phyloP scores from a whole-genome alignment of 2,329 filamentous ascomycete genomes.

The Trichoderma arundinaceum region DNA sequence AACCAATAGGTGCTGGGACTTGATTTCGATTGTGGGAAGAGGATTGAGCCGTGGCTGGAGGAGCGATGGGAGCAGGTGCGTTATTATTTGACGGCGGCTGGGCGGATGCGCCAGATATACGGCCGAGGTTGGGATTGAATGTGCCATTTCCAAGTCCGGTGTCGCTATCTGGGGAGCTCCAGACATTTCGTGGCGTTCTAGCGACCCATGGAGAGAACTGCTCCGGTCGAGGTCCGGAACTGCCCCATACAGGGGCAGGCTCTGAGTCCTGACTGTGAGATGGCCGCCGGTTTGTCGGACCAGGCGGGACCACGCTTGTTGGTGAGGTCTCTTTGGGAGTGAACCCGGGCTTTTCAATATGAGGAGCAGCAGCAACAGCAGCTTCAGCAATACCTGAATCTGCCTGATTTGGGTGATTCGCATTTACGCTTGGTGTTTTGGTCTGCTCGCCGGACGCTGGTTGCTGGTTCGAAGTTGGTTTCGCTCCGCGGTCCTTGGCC shows the following conservation, averaged over 20 bases:
- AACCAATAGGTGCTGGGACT: conserved; percentile 43
- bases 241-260: conserved; percentile 48
- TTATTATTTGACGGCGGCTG: conserved; percentile 44
- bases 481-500: conserved; percentile 49
- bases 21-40: conserved; percentile 41
- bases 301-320: conserved; percentile 32
- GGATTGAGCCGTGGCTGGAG: conserved; percentile 41
- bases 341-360: conserved; percentile 21
- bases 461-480: conserved; percentile 46
- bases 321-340: conserved; percentile 33
- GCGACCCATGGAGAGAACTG: conserved; percentile 58
- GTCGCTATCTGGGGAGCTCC: conserved; percentile 75
- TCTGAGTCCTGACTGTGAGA: conserved; percentile 45
- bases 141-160: conserved; percentile 78
- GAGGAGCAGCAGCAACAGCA: conserved; percentile 12
- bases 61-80: conserved; percentile 55
- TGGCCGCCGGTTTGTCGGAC: conserved; percentile 38
- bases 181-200: conserved; percentile 64
- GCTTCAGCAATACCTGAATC: conserved; percentile 12
- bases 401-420: conserved; percentile 22
- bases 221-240: conserved; percentile 51
- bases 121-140: conserved; percentile 67
- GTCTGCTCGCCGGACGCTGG: conserved; percentile 37
- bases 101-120: conserved; percentile 49
- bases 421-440: conserved; percentile 32